phyloP scores from a whole-genome alignment of 2,329 filamentous ascomycete species.

The Nemania sp. region DNA sequence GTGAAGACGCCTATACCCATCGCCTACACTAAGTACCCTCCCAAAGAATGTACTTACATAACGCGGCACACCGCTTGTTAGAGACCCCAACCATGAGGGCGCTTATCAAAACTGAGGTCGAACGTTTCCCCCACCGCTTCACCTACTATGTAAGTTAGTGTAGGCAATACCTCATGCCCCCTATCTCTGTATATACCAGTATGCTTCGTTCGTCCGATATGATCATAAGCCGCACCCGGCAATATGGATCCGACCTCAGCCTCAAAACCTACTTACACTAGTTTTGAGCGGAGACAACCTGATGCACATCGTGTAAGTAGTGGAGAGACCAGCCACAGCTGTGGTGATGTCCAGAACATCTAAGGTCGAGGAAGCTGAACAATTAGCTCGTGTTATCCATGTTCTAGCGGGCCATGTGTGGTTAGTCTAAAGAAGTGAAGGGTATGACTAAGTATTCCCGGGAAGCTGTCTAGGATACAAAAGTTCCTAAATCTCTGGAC shows the following conservation, averaged over 20 bases:
- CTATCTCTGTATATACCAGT: background rate
- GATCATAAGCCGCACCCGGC: slow-evolving; percentile 14
- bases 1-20: too few relatives aligned
- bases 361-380: slow-evolving; percentile 6
- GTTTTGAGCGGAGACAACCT: too few relatives aligned
- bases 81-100: too few relatives aligned
- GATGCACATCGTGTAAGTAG: background rate
- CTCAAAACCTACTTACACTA: slow-evolving; percentile 11
- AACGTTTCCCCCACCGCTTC: too few relatives aligned
- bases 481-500: background rate
- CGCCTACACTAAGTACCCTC: too few relatives aligned
- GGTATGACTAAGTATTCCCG: too few relatives aligned
- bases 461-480: background rate
- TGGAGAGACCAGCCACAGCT: background rate
- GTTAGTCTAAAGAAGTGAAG: too few relatives aligned
- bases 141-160: too few relatives aligned
- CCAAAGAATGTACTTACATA: too few relatives aligned
- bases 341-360: slow-evolving; percentile 2
- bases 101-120: too few relatives aligned
- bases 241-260: slow-evolving; percentile 21
- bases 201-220: background rate
- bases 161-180: too few relatives aligned
- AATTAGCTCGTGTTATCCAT: slow-evolving; percentile 5
- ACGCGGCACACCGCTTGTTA: too few relatives aligned
- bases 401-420: background rate